These are phyloP conservation scores for Nemania abortiva DNA, from an alignment of 2,329 filamentous ascomycete genomes.

Conservation along the genomic window DNA sequence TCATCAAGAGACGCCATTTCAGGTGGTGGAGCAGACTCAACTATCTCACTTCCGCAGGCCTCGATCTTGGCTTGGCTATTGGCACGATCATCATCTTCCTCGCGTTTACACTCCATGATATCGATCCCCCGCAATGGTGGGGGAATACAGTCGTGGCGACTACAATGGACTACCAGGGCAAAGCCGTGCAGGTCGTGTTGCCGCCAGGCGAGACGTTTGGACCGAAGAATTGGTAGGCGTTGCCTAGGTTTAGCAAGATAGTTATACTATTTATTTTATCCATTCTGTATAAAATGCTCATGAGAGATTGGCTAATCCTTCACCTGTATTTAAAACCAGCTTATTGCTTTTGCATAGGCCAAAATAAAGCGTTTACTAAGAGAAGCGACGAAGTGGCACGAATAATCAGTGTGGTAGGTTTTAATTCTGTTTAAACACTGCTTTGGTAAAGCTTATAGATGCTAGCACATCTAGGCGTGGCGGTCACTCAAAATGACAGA, in stretches of 20 bases:
- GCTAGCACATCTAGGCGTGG: too few species aligned
- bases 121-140: slow-evolving; percentile 76
- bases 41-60: slow-evolving; percentile 76
- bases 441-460: too few species aligned
- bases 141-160: slow-evolving; percentile 69
- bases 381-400: too few species aligned
- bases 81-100: slow-evolving; percentile 78
- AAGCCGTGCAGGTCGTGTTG: slow-evolving; percentile 68
- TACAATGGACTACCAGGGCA: slow-evolving; percentile 72
- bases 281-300: too few species aligned
- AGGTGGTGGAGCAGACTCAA: slow-evolving; percentile 81
- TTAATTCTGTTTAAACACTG: too few species aligned
- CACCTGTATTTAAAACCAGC: too few species aligned
- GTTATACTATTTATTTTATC: too few species aligned
- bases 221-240: slow-evolving; percentile 63
- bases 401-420: too few species aligned
- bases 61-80: slow-evolving; percentile 77
- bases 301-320: too few species aligned
- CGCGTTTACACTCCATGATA: slow-evolving; percentile 72
- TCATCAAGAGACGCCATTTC: slow-evolving; percentile 71
- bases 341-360: too few species aligned
- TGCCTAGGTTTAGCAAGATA: not conserved
- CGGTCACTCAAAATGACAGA: too few species aligned
- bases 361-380: too few species aligned
- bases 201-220: slow-evolving; percentile 71